Percentiles rank a stretch among this genome's conserved stretches.
phyloP scores from a whole-genome alignment of 108 stramenopile genomes.

The Schizochytrium sp. region DNA sequence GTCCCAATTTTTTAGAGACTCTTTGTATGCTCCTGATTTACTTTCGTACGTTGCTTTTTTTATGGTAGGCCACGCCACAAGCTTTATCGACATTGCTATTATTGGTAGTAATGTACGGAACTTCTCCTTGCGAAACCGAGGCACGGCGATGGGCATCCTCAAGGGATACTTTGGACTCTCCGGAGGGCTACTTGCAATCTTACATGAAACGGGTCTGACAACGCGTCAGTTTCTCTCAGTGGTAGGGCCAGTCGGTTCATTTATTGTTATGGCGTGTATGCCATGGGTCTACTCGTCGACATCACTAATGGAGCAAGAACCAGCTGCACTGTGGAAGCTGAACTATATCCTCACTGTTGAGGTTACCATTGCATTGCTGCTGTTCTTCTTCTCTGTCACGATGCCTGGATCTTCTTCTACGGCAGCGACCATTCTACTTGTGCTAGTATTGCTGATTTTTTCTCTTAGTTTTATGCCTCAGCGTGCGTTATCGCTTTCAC shows the following conservation, averaged over 20 bases:
- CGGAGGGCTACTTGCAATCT: neutral
- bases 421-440: neutral
- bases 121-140: neutral
- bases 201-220: neutral
- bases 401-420: neutral
- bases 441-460: neutral
- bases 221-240: conserved; percentile 19
- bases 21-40: neutral
- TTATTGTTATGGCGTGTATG: neutral
- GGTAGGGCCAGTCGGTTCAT: neutral
- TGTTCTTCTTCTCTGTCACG: neutral
- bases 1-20: neutral
- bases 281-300: neutral
- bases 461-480: neutral
- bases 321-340: conserved; percentile 2
- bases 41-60: conserved; percentile 28
- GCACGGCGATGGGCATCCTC: conserved; percentile 56
- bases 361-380: neutral
- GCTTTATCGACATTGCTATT: conserved; percentile 2
- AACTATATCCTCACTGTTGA: neutral
- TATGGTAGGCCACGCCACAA: conserved; percentile 49
- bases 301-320: neutral
- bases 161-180: conserved; percentile 58
- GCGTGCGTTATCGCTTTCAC: neutral
- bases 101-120: neutral